phyloP scores from a whole-genome alignment of 2,329 filamentous ascomycete species.

The Samsoniella hepiali region DNA sequence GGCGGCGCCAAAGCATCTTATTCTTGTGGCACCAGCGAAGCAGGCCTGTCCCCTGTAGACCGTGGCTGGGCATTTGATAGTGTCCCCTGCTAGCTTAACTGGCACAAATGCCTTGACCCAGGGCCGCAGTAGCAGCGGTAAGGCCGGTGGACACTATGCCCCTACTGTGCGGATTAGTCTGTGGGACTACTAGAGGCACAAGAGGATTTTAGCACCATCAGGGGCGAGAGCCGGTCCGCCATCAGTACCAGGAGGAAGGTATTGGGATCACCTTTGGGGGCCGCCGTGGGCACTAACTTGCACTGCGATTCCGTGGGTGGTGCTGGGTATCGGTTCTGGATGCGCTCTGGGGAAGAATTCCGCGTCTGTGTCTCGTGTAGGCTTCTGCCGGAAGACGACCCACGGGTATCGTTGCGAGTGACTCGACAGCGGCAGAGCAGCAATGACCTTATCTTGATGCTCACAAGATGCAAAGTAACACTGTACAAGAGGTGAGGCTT shows the following conservation, averaged over 20 bases:
- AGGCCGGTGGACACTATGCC: not conserved
- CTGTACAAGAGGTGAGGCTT: not conserved
- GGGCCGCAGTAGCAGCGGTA: not conserved
- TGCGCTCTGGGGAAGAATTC: not conserved
- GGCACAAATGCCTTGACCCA: not conserved
- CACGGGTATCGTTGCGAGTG: not conserved
- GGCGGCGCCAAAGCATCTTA: not conserved
- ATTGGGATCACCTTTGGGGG: constrained; percentile 15
- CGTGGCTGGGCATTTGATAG: constrained; percentile 1
- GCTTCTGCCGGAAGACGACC: not conserved
- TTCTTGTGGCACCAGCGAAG: not conserved
- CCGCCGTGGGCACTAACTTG: constrained; percentile 11
- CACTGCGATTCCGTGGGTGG: not conserved
- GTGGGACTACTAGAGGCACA: not conserved
- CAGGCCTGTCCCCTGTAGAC: not conserved
- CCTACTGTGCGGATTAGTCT: not conserved
- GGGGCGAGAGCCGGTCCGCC: constrained; percentile 14
- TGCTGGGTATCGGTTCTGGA: not conserved
- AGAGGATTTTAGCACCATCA: not conserved
- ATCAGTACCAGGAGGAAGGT: not conserved
- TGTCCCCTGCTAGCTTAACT: constrained; percentile 2
- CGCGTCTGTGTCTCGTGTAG: not conserved
- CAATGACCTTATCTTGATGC: not conserved
- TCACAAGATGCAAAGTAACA: constrained; percentile 6
- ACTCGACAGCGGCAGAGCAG: not conserved